These are phyloP conservation scores for Blastobotrys americana DNA, from an alignment of 805 yeast species.

Conservation along the genomic window DNA sequence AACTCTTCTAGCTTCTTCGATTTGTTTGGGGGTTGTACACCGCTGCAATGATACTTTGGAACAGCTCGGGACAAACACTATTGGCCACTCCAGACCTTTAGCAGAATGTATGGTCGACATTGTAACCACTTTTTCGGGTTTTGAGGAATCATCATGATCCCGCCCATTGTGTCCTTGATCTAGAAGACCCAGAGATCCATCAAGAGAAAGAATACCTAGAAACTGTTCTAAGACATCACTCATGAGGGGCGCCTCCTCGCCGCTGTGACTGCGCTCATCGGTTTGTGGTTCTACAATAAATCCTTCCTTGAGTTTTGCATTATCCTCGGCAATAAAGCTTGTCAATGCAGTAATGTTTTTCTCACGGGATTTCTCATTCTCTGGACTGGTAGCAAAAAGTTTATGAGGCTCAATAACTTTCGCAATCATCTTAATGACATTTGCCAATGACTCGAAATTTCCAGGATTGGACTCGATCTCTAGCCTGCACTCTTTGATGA, in stretches of 20 bases:
- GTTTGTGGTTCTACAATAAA: not conserved
- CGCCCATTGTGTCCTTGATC: slow-evolving; percentile 5
- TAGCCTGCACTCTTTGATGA: slow-evolving; percentile 7
- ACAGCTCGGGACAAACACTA: slow-evolving; percentile 70
- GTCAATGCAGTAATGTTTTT: not conserved
- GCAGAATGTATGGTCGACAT: slow-evolving; percentile 87
- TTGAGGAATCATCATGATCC: not conserved
- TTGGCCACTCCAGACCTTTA: slow-evolving; percentile 94
- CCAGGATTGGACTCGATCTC: not conserved
- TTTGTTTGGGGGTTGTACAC: slow-evolving; percentile 5
- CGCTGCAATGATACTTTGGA: slow-evolving; percentile 4
- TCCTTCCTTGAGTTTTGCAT: not conserved
- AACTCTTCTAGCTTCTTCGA: slow-evolving; percentile 68
- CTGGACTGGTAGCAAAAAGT: slow-evolving; percentile 1
- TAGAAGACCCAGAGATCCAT: slow-evolving; percentile 9
- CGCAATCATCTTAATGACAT: slow-evolving; percentile 7
- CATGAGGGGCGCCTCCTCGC: too few species aligned
- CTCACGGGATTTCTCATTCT: not conserved
- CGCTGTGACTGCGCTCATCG: too few species aligned
- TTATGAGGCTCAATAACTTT: slow-evolving; percentile 5
- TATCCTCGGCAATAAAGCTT: not conserved
- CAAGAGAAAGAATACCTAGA: slow-evolving; percentile 18
- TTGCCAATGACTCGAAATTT: not conserved
- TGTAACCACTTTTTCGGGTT: slow-evolving; percentile 27
- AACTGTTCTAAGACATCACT: slow-evolving; percentile 13